Conservation (phyloP, 192 early-diverging fungal species). For the Podila horticola region DNA sequence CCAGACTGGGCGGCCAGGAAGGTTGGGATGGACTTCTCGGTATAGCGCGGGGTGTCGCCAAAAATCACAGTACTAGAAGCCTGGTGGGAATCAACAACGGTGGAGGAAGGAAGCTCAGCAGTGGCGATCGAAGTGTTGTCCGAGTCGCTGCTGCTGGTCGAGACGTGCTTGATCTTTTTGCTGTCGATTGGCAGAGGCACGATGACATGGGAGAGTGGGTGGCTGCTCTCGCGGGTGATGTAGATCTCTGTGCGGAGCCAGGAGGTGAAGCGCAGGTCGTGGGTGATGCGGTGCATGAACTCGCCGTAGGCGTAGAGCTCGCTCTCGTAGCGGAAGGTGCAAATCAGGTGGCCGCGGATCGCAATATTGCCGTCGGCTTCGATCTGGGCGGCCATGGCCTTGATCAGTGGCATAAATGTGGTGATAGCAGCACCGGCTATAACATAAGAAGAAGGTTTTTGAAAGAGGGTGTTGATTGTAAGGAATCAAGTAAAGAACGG, state of each 20-base stretch:
- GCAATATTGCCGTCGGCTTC: neutral
- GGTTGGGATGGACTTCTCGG: neutral
- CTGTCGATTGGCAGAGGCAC: too few relatives aligned
- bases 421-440: constrained; percentile 15
- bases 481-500: too few relatives aligned
- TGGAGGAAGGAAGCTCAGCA: neutral
- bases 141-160: neutral
- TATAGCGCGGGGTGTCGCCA: neutral
- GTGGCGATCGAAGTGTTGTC: neutral
- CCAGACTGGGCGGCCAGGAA: constrained; percentile 7
- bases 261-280: constrained; percentile 10
- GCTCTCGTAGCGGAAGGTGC: constrained; percentile 23
- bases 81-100: neutral
- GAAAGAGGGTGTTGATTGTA: too few relatives aligned
- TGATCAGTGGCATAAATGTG: constrained; percentile 15
- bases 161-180: neutral
- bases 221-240: neutral
- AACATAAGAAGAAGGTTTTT: too few relatives aligned
- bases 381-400: constrained; percentile 19
- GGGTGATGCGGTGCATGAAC: constrained; percentile 17
- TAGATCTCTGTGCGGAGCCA: constrained; percentile 13
- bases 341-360: neutral
- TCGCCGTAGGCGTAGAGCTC: constrained; percentile 26
- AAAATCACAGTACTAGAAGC: neutral
- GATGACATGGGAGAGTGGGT: too few relatives aligned